Base-by-base conservation (phyloP, 164 flowering plant genomes). In the Vitis rotundifolia region DNA sequence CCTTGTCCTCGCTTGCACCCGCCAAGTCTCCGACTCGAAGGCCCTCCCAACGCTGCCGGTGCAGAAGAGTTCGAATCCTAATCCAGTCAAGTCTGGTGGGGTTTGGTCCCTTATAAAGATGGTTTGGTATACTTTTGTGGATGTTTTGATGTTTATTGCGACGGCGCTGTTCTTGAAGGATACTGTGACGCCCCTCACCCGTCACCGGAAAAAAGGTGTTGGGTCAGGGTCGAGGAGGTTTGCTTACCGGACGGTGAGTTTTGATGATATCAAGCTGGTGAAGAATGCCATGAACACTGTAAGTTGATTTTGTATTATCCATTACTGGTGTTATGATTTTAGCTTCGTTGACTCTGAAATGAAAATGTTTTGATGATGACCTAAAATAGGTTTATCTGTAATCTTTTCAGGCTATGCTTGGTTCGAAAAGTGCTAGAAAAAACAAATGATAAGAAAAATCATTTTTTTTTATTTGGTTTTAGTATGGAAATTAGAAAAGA, bases 251-350 rank as follows among this genome's bases (percentile, higher is more conserved):
- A 83, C 77, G 0, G 68, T 89, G 12, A 82, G 84, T 68, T 63
- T 89, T 61, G 89, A 89, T 61, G 91, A 89, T n/a, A 55, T 89
- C 2, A 88, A 88, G 80, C 55, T 82, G 53, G 74, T 89, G 49
- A 89, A 85, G 76, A 81, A 60, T n/a, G 84, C 75, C 2, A 73
- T 78, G 77, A 71, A 79, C 26, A 44, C 74, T 73, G 93, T 87
- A 72, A 18, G 65, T 68, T 57, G 18, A 56, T 14, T 59, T 61
- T 71, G 29, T 8, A 22, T 22, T 22, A 22, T 22, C 26, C 26
- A 22, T 22, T 22, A 22, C 26, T 22, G 26, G 26, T 22, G 26
- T 22, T 1, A 22, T 22, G 26, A 22, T 22, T 22, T 22, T 22
- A 22, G 26, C 2, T 22, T 22, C 26, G 26, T 22, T 22, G 26